Evolutionary conservation across 202 grass and related monocot species (phyloP), one percentile per base, ranked within the genome.

Genomic region (Schoenoplectus tabernaemontani): DNA sequence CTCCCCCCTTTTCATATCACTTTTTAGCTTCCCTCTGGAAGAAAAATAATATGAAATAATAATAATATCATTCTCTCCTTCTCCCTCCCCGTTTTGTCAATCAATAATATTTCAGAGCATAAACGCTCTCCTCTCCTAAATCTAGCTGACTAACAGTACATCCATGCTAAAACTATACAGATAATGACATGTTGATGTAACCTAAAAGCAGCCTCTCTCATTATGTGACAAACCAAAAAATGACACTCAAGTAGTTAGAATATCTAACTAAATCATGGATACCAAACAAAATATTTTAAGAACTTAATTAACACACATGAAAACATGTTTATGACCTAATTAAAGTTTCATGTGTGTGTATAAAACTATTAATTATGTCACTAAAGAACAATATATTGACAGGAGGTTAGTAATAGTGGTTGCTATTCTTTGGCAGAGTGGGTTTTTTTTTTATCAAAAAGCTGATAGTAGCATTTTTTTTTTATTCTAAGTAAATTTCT

Each of bases 1-100:
- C 86, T 66, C 69, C 83, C 26, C 16, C 43, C 76, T 87, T 90
- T 90, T 65, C 59, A 81, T 83, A 72, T 72, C 62, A 13, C 47
- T 32, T 79, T 64, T 64, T 60, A 42, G 30, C 24, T 62, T 43
- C 32, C 44, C 53, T 54, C 7, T 63, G 6, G 7, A 38, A 16
- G 28, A 11, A 15, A 41, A 59, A 59, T 22, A 60, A 57, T 61
- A 5, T 32, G 34, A 20, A 15, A 60, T 65, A 64, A 19, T 9
- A 59, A n/a, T 38, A 4, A 5, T 36, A 36, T 46, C 62, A 56
- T 47, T 43, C 41, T 57, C 64, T 59, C 22, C 17, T 47, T 61
- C 65, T 46, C 30, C 16, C n/a, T 43, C 50, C 22, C 15, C 62
- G 28, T 79, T 39, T 61, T 32, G 2, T 74, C 69, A 39, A 46